Evolutionary conservation across 257 asterid genomes (phyloP), one percentile per base, ranked within the genome.

Genomic region (Parsonsia alboflavescens): DNA sequence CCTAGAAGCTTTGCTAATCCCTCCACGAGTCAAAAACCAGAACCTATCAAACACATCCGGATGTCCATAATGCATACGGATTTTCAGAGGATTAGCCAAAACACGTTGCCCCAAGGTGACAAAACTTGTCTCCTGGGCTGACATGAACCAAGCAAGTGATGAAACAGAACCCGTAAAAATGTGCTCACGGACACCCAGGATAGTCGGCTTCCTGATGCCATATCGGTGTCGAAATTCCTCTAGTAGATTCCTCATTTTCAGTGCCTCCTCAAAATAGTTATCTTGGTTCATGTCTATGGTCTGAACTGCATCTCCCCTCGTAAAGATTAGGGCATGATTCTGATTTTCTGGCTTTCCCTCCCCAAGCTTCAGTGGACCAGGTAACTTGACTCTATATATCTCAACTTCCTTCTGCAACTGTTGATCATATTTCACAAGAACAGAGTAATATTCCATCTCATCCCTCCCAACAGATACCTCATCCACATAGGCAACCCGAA

Each of bases 251-350:
- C 98, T 83, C 92, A 95, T 87, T 89, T 95, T 95, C 72, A 95
- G 91, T 68, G 99, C 99, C 89, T 95, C 99, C 88, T 95, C 99
- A 44, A 95, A 95, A 84, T 95, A 92, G 80, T 89, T 95, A 73
- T 95, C 99, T 86, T 95, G 99, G 88, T 95, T 95, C 99, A 95
- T 95, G 84, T 95, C 99, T 66, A 95, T 95, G 22, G 99, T 95
- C 81, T 95, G 99, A 77, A 90, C 89, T 19, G 99, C 99, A 83
- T 95, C 99, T 83, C 99, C 99, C 79, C 99, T 86, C 2, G 98
- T 95, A 85, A 92, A 95, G 71, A 95, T 95, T 71, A 90, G 71
- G 73, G 99, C 98, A 86, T 95, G 99, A 77, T 92, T 95, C 87
- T 95, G 99, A 82, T 95, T 95, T 79, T 95, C 99, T 8, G 99